These are phyloP conservation scores for Eimeria necatrix DNA, from an alignment of 169 alveolate species.

Conservation along the genomic window DNA sequence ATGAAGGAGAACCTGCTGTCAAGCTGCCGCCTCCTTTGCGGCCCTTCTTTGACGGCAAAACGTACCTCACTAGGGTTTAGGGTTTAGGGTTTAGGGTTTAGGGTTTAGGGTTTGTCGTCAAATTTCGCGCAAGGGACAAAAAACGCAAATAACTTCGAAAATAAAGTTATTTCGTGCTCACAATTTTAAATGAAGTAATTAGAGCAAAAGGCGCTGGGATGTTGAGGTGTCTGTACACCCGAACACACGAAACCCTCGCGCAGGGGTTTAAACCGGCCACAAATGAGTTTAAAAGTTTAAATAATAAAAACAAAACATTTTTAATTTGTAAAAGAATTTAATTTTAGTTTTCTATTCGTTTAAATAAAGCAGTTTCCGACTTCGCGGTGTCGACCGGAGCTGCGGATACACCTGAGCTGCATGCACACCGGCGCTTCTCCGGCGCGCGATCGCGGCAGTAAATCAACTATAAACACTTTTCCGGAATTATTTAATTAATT, in stretches of 20 bases:
- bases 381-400: too few relatives aligned
- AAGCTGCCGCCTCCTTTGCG: constrained; percentile 20
- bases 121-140: too few relatives aligned
- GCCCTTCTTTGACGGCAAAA: neutral
- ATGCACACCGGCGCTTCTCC: neutral
- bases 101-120: neutral
- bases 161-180: neutral
- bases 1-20: neutral
- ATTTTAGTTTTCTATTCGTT: too few relatives aligned
- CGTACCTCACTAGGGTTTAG: neutral
- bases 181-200: neutral
- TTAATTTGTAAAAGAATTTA: too few relatives aligned
- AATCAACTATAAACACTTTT: too few relatives aligned
- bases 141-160: too few relatives aligned
- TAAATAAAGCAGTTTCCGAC: too few relatives aligned
- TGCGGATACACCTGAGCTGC: neutral
- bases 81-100: neutral
- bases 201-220: neutral
- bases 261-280: too few relatives aligned
- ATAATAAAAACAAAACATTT: too few relatives aligned
- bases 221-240: neutral
- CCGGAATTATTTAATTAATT: neutral
- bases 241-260: too few relatives aligned
- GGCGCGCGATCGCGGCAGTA: neutral
- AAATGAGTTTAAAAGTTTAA: too few relatives aligned